These are phyloP conservation scores for Glarea lozoyensis DNA, from an alignment of 495 filamentous ascomycete species.

Conservation along the genomic window DNA sequence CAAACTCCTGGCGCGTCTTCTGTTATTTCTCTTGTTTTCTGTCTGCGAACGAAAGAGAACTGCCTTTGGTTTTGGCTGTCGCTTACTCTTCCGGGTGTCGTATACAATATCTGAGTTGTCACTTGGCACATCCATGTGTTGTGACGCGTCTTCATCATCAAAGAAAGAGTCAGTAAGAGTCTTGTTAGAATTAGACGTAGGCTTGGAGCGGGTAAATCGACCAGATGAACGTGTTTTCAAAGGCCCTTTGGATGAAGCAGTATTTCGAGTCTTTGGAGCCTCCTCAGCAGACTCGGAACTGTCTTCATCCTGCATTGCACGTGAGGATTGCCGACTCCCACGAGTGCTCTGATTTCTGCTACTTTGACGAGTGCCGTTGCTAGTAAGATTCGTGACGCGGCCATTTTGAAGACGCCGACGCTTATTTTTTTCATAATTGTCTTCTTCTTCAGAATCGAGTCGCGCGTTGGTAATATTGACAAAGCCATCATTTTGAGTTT, in stretches of 20 bases:
- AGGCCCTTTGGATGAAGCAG: neutral
- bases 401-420: slow-evolving; percentile 11
- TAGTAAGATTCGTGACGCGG: slow-evolving; percentile 3
- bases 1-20: slow-evolving; percentile 3
- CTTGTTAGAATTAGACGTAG: slow-evolving; percentile 6
- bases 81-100: neutral
- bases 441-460: slow-evolving; percentile 14
- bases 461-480: slow-evolving; percentile 3
- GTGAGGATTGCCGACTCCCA: neutral
- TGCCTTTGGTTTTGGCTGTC: slow-evolving; percentile 2
- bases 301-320: neutral
- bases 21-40: neutral
- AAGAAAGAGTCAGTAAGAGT: slow-evolving; percentile 4
- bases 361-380: slow-evolving; percentile 5
- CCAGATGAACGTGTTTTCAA: slow-evolving; percentile 1
- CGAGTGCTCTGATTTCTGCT: slow-evolving; percentile 9
- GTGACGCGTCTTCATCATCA: slow-evolving; percentile 32
- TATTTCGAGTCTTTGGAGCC: neutral
- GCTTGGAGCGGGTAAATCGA: slow-evolving; percentile 10
- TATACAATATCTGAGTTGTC: slow-evolving; percentile 18
- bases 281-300: slow-evolving; percentile 9
- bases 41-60: too few relatives aligned
- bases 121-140: slow-evolving; percentile 15
- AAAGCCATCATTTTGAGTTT: slow-evolving; percentile 6
- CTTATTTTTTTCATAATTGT: slow-evolving; percentile 8